phyloP scores from a whole-genome alignment of 257 asterid genomes.

The Fraxinus cuspidata region DNA sequence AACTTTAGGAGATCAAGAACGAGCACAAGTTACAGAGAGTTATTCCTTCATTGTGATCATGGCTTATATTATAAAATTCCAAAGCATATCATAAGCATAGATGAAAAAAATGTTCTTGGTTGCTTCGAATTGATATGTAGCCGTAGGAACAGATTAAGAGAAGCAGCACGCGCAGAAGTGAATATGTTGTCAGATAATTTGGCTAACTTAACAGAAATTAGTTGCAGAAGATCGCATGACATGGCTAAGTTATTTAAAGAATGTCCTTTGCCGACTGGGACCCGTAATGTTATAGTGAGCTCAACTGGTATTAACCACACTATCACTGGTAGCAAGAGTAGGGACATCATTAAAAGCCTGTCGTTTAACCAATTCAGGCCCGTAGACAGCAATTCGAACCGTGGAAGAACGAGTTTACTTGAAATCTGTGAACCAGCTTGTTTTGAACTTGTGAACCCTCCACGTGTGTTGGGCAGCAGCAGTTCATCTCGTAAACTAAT shows the following conservation, averaged over 20 bases:
- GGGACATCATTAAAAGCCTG: conserved; percentile 73
- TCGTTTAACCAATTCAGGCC: conserved; percentile 49
- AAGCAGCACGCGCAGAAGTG: conserved; percentile 43
- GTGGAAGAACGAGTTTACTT: conserved; percentile 25
- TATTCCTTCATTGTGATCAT: conserved; percentile 39
- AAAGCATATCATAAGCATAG: conserved; percentile 59
- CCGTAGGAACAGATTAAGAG: conserved; percentile 45
- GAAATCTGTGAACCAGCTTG: conserved; percentile 26
- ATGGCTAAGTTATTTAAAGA: conserved; percentile 40
- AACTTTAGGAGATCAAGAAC: conserved; percentile 32
- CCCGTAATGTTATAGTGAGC: conserved; percentile 18
- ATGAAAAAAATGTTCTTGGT: conserved; percentile 61
- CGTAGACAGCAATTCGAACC: conserved; percentile 24
- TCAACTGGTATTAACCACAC: conserved; percentile 39
- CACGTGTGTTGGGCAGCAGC: background rate
- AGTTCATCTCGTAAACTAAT: conserved; percentile 31
- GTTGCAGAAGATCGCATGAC: conserved; percentile 25
- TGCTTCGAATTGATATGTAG: conserved; percentile 72
- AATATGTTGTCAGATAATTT: conserved; percentile 29
- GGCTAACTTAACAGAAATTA: conserved; percentile 1
- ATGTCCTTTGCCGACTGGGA: conserved; percentile 27
- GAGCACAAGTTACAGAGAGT: conserved; percentile 37
- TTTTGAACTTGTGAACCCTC: conserved; percentile 33
- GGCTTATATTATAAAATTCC: conserved; percentile 48
- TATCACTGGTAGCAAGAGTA: conserved; percentile 56